Evolutionary conservation across 2,329 filamentous ascomycete species (phyloP).

Genomic region (Diaporthe humulicola): DNA sequence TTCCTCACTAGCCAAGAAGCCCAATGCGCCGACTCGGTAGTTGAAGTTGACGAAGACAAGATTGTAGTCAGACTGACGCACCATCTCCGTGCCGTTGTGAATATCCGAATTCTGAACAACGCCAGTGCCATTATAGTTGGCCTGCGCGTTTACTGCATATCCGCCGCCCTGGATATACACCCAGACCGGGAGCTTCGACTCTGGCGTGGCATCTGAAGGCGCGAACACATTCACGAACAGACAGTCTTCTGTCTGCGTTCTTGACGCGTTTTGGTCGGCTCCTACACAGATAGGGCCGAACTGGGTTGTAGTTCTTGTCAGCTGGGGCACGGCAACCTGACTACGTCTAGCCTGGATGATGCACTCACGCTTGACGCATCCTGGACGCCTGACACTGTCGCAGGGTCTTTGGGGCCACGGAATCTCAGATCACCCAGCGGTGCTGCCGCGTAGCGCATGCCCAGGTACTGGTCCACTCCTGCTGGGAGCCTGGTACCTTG

Average conservation of each 20-base stretch:
- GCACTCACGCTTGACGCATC: constrained; percentile 65
- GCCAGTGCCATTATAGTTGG: constrained; percentile 63
- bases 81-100: constrained; percentile 69
- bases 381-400: constrained; percentile 56
- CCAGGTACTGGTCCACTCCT: constrained; percentile 79
- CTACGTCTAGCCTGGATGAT: constrained; percentile 29
- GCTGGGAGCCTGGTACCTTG: constrained; percentile 65
- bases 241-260: constrained; percentile 53
- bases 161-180: constrained; percentile 66
- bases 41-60: constrained; percentile 35
- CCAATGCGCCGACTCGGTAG: constrained; percentile 34
- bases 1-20: constrained; percentile 58
- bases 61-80: constrained; percentile 63
- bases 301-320: constrained; percentile 42
- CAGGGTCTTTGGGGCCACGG: constrained; percentile 74
- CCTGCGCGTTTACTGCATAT: constrained; percentile 61
- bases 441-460: constrained; percentile 80
- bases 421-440: constrained; percentile 77
- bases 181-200: constrained; percentile 65
- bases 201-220: constrained; percentile 53
- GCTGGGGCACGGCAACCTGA: not conserved
- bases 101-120: constrained; percentile 58
- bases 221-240: constrained; percentile 60
- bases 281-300: constrained; percentile 60
- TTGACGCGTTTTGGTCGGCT: constrained; percentile 45